These are phyloP conservation scores for Coemansia sp. DNA, from an alignment of 192 early-diverging fungal species.

Conservation along the genomic window DNA sequence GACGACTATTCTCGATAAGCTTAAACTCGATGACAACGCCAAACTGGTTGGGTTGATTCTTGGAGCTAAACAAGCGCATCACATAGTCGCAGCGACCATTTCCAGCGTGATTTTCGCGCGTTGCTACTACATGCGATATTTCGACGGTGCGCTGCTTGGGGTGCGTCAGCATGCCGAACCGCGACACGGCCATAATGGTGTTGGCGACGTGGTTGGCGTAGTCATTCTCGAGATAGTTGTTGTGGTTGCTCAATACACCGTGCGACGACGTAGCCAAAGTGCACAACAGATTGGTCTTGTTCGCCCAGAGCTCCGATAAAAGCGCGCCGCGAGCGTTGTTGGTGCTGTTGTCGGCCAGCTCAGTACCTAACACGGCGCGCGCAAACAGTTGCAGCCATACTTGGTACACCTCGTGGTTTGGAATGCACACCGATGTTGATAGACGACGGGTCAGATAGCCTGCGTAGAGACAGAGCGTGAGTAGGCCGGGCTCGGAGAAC, in stretches of 20 bases:
- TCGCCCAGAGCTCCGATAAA: conserved; percentile 26
- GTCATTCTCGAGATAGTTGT: conserved; percentile 30
- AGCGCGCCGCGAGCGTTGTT: conserved; percentile 26
- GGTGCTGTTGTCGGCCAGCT: conserved; percentile 25
- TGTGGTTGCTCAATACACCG: conserved; percentile 44
- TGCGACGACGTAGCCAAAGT: conserved; percentile 29
- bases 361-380: conserved; percentile 27
- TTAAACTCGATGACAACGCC: conserved; percentile 41
- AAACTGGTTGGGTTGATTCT: conserved; percentile 34
- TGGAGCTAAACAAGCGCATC: conserved; percentile 19
- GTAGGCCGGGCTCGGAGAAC: conserved; percentile 28
- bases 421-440: conserved; percentile 29
- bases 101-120: conserved; percentile 17
- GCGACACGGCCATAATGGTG: conserved; percentile 31
- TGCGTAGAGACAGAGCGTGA: conserved; percentile 28
- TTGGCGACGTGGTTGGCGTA: conserved; percentile 51
- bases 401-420: conserved; percentile 36
- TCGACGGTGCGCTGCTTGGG: neutral
- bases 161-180: conserved; percentile 26
- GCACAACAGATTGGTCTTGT: conserved; percentile 25
- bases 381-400: conserved; percentile 29
- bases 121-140: neutral
- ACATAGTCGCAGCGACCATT: conserved; percentile 17
- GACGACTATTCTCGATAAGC: conserved; percentile 19
- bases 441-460: conserved; percentile 22